Evolutionary conservation across 2,329 filamentous ascomycete species (phyloP).

Genomic region (Ascochyta pisi): DNA sequence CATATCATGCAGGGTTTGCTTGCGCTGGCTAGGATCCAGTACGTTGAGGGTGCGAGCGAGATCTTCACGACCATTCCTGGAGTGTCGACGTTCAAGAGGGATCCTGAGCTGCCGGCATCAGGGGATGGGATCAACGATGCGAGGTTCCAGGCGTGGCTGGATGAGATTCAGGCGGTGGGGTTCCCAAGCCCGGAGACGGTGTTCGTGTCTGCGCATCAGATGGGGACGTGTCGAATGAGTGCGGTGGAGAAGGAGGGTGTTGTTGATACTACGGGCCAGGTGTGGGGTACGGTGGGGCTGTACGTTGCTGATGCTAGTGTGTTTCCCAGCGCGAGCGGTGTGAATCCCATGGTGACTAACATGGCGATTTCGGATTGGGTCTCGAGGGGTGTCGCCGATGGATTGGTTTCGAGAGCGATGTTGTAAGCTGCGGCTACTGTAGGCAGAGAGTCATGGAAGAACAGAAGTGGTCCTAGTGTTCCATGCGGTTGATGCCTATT

Average conservation of each 20-base stretch:
- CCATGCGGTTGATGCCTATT: no score
- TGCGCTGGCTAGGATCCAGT: slow-evolving; percentile 76
- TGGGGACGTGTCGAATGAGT: slow-evolving; percentile 79
- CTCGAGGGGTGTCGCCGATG: slow-evolving; percentile 37
- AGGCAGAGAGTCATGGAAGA: background rate
- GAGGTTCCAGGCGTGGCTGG: slow-evolving; percentile 68
- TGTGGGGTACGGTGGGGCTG: slow-evolving; percentile 71
- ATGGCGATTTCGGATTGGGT: slow-evolving; percentile 61
- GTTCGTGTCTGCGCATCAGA: slow-evolving; percentile 80
- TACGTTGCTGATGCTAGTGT: slow-evolving; percentile 78
- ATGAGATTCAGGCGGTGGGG: slow-evolving; percentile 57
- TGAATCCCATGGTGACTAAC: slow-evolving; percentile 81
- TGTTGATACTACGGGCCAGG: slow-evolving; percentile 51
- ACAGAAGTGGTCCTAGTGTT: no score
- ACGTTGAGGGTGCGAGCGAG: slow-evolving; percentile 79
- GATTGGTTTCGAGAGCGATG: slow-evolving; percentile 31
- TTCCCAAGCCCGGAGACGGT: slow-evolving; percentile 58
- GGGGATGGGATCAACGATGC: slow-evolving; percentile 62
- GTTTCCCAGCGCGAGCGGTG: slow-evolving; percentile 77
- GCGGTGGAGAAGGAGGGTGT: slow-evolving; percentile 52
- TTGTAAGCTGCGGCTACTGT: background rate
- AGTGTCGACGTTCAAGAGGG: slow-evolving; percentile 68
- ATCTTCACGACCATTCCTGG: slow-evolving; percentile 72
- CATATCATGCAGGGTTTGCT: slow-evolving; percentile 75
- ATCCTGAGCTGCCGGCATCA: slow-evolving; percentile 17